Conservation (phyloP, 129 eudicot genomes). For the Calendula officinalis region DNA sequence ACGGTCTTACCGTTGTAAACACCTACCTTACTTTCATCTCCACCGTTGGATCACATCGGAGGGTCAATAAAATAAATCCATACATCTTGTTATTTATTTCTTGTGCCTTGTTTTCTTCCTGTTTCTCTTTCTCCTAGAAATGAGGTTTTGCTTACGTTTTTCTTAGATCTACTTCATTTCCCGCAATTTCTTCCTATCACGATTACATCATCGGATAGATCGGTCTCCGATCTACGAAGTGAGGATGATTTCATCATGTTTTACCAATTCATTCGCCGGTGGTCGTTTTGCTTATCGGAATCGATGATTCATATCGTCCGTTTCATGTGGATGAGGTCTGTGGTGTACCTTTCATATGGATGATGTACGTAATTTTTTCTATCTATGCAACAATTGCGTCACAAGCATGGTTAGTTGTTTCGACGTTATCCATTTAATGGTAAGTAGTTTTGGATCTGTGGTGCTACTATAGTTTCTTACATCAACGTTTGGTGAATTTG, state of each 20-base stretch:
- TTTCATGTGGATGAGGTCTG: conserved; percentile 2
- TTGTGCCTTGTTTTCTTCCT: not conserved
- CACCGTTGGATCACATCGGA: conserved; percentile 21
- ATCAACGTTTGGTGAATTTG: too few species aligned
- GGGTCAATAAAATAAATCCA: conserved; percentile 15
- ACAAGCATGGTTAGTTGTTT: too few species aligned
- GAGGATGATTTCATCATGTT: not conserved
- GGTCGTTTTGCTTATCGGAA: not conserved
- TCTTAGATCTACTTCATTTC: conserved; percentile 10
- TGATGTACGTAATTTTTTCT: not conserved
- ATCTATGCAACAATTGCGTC: too few species aligned
- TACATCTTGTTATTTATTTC: not conserved
- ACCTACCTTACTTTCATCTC: not conserved
- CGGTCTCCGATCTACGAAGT: conserved; percentile 26
- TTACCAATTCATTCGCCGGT: not conserved
- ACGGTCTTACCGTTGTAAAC: conserved; percentile 9
- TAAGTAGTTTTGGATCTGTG: too few species aligned
- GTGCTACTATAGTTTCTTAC: too few species aligned
- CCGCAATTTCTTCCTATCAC: not conserved
- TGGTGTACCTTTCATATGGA: not conserved
- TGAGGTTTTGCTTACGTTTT: not conserved
- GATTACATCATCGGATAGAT: not conserved
- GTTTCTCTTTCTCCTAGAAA: not conserved
- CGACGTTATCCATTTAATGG: too few species aligned
- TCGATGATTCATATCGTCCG: not conserved